Percentiles rank a stretch among this genome's conserved stretches.
Conservation (phyloP, 139 green algal genomes). For the Tetraselmis striata region DNA sequence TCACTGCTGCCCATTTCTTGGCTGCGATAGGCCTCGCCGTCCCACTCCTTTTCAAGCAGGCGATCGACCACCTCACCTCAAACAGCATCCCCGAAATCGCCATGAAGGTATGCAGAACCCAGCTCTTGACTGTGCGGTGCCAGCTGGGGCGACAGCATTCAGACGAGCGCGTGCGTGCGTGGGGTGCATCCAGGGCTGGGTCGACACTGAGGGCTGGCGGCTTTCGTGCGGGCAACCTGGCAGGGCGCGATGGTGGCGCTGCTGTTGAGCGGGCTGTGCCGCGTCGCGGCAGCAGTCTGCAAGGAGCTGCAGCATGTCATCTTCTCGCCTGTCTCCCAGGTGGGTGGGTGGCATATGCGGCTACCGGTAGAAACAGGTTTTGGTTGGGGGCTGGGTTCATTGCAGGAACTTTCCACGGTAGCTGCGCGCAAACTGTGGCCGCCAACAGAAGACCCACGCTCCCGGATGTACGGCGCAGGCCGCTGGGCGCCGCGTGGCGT, state of each 20-base stretch:
- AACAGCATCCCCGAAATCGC: neutral
- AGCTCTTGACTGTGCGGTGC: neutral
- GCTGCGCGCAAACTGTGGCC: neutral
- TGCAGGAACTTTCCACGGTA: neutral
- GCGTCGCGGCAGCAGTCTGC: slow-evolving; percentile 54
- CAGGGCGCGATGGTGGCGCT: slow-evolving; percentile 20
- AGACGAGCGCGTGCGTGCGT: no score
- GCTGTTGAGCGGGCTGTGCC: slow-evolving; percentile 39
- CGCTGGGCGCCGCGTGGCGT: slow-evolving; percentile 41
- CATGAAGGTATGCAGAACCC: neutral
- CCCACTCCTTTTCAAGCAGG: slow-evolving; percentile 68
- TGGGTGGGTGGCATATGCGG: neutral
- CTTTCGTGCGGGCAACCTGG: slow-evolving; percentile 1
- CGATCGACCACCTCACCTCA: slow-evolving; percentile 61
- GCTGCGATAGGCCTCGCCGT: slow-evolving; percentile 56
- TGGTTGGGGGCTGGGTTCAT: no score
- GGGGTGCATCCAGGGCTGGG: neutral
- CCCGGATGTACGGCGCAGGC: slow-evolving; percentile 10
- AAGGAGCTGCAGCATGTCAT: slow-evolving; percentile 76
- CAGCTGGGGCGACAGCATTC: neutral
- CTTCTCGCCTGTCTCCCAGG: slow-evolving; percentile 80
- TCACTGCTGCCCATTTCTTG: no score
- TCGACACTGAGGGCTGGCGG: slow-evolving; percentile 15
- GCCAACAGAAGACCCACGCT: slow-evolving; percentile 2
- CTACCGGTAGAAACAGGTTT: no score